Conservation (phyloP, 805 yeast species). For the Cyberlindnera xishuangbannaensis region DNA sequence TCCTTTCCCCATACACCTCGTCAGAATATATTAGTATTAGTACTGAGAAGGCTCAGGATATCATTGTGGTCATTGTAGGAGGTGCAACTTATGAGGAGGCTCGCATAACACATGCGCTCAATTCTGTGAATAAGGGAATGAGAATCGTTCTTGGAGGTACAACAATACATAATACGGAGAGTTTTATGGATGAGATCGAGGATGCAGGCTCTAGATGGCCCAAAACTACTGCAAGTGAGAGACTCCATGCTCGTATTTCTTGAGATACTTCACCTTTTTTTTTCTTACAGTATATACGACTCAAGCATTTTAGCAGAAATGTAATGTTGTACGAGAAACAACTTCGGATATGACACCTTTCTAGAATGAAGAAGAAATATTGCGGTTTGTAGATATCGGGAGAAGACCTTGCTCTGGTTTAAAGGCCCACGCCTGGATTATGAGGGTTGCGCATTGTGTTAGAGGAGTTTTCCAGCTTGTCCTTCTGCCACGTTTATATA, state of each 20-base stretch:
- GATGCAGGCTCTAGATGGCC: conserved; percentile 35
- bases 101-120: conserved; percentile 68
- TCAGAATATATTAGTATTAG: conserved; percentile 16
- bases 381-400: too few species aligned
- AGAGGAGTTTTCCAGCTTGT: too few species aligned
- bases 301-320: too few species aligned
- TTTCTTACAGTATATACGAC: too few species aligned
- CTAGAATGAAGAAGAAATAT: too few species aligned
- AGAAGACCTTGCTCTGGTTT: too few species aligned
- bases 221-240: conserved; percentile 8
- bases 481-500: too few species aligned
- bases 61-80: conserved; percentile 72
- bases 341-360: too few species aligned
- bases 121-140: conserved; percentile 45
- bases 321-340: too few species aligned
- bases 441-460: too few species aligned
- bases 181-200: conserved; percentile 29
- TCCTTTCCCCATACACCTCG: conserved; percentile 31
- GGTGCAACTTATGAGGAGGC: conserved; percentile 94
- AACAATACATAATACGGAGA: conserved; percentile 42
- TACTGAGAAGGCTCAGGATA: conserved; percentile 47
- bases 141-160: conserved; percentile 82
- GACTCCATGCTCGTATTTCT: conserved; percentile 8
- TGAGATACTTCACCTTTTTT: too few species aligned
- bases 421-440: too few species aligned